Conservation (phyloP, 129 eudicot species). For the Glebionis coronaria region DNA sequence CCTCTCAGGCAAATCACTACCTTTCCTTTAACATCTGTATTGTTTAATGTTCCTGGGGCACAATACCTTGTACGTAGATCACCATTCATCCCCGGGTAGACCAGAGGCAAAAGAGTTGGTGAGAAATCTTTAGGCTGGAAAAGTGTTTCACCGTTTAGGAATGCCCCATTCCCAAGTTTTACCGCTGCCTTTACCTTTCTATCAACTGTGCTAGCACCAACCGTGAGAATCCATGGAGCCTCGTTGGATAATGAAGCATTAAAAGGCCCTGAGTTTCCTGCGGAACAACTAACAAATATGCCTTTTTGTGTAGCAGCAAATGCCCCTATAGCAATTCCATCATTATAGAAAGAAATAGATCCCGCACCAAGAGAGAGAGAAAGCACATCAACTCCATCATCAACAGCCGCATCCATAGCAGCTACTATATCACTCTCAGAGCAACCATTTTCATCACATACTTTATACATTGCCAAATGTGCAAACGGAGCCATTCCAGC, state of each 20-base stretch:
- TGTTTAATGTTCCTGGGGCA: conserved; percentile 35
- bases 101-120: conserved; percentile 41
- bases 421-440: conserved; percentile 45
- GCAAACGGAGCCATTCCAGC: conserved; percentile 55
- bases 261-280: conserved; percentile 54
- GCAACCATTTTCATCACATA: conserved; percentile 30
- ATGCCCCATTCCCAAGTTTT: conserved; percentile 38
- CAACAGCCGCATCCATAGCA: conserved; percentile 56
- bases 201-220: conserved; percentile 70
- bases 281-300: conserved; percentile 62
- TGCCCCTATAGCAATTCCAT: conserved; percentile 38
- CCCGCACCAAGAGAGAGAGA: conserved; percentile 52
- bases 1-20: conserved; percentile 49
- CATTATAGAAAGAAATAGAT: conserved; percentile 30
- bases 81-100: conserved; percentile 43
- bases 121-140: conserved; percentile 57
- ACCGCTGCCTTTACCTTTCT: conserved; percentile 47
- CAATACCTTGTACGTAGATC: conserved; percentile 27
- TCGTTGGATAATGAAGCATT: conserved; percentile 43
- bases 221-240: conserved; percentile 81
- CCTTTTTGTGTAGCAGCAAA: conserved; percentile 62
- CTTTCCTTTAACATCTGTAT: conserved; percentile 51
- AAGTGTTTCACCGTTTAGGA: conserved; percentile 47
- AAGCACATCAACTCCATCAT: conserved; percentile 62
- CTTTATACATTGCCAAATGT: conserved; percentile 47